Evolutionary conservation across 139 green algal species (phyloP), one percentile per base, ranked within the genome.

Genomic region (Chlamydomonas incerta): DNA sequence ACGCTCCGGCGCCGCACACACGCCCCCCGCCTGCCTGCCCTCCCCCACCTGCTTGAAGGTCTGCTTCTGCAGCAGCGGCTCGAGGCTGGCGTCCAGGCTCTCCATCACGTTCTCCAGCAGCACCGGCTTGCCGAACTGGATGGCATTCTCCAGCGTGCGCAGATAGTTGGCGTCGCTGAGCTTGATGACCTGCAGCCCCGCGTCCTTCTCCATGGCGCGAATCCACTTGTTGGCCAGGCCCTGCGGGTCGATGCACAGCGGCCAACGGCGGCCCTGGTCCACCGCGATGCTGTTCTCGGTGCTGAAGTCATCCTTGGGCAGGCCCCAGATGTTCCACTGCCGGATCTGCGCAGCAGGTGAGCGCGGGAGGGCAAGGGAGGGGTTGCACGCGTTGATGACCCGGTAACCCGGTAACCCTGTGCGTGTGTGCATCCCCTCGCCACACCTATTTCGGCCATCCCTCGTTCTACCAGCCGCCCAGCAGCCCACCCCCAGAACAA

Each of bases 201-300:
- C 47, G n/a, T 93, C 83, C 82, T 94, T 94, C 79, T 97, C 95
- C 95, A 97, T 97, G 55, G 84, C 89, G 34, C 89, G 91, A 68
- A 98, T 94, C 95, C 95, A 98, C 82, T 96, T 96, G 89, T 96
- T 97, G 66, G 93, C 95, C 80, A 95, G 88, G 10, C 95, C 95
- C 88, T 95, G 94, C 6, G 95, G 95, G 83, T 98, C 95, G 68
- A 98, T 98, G 88, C 95, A 94, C 50, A 98, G 87, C 34, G 95
- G 95, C 95, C 95, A 98, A 0, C 95, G 82, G 2, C 94, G 82
- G 35, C 91, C 93, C 69, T 95, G 90, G 82, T 90, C 90, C 81
- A 98, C 90, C 1, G 94, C 92, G 71, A 98, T 96, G 37, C 85
- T 93, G 80, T 98, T 98, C 76, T 98, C 95, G 29, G 94, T 96